A percentile compares a stretch with the other conserved stretches of the same genome.
phyloP scores from a whole-genome alignment of 805 yeast species.

The Kodamaea hsintzibuensis region DNA sequence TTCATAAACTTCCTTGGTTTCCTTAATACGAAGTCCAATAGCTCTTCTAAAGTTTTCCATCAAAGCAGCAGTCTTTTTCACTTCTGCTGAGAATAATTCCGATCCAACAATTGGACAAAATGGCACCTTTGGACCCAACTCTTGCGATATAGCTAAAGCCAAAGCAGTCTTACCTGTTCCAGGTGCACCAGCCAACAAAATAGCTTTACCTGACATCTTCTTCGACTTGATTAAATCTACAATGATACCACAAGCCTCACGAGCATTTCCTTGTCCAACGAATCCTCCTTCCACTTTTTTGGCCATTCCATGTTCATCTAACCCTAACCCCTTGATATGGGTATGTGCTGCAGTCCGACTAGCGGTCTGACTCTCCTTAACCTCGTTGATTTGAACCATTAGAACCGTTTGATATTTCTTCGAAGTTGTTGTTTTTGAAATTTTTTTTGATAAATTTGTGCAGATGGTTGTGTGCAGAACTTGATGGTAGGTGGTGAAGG shows the following conservation, averaged over 20 bases:
- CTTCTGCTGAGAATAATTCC: slow-evolving; percentile 93
- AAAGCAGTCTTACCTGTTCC: slow-evolving; percentile 98
- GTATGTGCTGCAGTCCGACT: slow-evolving; percentile 93
- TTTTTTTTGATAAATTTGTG: background rate
- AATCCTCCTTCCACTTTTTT: slow-evolving; percentile 85
- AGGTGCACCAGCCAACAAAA: slow-evolving; percentile 94
- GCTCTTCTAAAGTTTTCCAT: slow-evolving; percentile 97
- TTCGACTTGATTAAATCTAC: slow-evolving; percentile 91
- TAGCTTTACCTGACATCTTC: slow-evolving; percentile 94
- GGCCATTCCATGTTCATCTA: slow-evolving; percentile 87
- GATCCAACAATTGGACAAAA: slow-evolving; percentile 96
- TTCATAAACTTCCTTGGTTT: slow-evolving; percentile 95
- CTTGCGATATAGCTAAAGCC: slow-evolving; percentile 94
- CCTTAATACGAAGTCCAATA: slow-evolving; percentile 93
- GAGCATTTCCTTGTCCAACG: slow-evolving; percentile 72
- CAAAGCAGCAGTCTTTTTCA: slow-evolving; percentile 92
- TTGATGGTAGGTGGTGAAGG: background rate
- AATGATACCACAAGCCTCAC: slow-evolving; percentile 93
- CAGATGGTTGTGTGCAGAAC: background rate
- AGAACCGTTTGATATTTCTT: slow-evolving; percentile 55
- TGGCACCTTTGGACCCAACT: slow-evolving; percentile 95
- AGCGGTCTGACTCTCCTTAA: slow-evolving; percentile 56
- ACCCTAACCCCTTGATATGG: slow-evolving; percentile 91
- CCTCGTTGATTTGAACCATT: slow-evolving; percentile 81
- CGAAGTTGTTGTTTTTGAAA: slow-evolving; percentile 4